A percentile compares a stretch with the other conserved stretches of the same genome.
These are phyloP conservation scores for Mortierella sp. DNA, from an alignment of 371 early-diverging fungal genomes.

Conservation along the genomic window DNA sequence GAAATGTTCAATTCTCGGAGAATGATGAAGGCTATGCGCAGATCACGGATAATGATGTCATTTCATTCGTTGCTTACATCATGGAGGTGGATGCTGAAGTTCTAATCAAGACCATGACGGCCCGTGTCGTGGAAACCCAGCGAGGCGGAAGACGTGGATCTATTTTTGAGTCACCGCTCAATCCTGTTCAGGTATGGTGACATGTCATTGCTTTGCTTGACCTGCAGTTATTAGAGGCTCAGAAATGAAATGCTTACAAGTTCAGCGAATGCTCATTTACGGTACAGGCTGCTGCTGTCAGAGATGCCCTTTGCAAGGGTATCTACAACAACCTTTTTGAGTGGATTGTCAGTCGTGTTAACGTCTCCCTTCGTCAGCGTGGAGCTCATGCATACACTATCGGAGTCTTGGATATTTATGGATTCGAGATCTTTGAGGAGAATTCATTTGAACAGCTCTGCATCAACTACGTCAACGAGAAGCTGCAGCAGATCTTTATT, in stretches of 20 bases:
- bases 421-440: conserved; percentile 95
- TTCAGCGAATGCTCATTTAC: conserved; percentile 11
- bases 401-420: conserved; percentile 97
- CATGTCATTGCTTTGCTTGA: no score
- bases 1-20: conserved; percentile 83
- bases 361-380: conserved; percentile 77
- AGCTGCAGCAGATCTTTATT: conserved; percentile 99
- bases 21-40: conserved; percentile 71
- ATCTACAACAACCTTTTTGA: conserved; percentile 89
- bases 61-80: conserved; percentile 82
- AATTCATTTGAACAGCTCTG: conserved; percentile 99
- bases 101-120: conserved; percentile 74
- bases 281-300: conserved; percentile 73
- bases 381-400: conserved; percentile 78
- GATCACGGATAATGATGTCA: conserved; percentile 75
- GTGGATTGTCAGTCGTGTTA: conserved; percentile 91
- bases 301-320: conserved; percentile 90
- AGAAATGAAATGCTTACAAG: no score
- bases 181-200: conserved; percentile 67
- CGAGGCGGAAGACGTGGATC: conserved; percentile 87
- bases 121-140: conserved; percentile 81
- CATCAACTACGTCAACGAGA: conserved; percentile 99
- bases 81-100: conserved; percentile 75
- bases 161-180: conserved; percentile 85
- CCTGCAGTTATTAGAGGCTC: no score